Evolutionary conservation across 129 eudicot genomes (phyloP), one percentile per base, ranked within the genome.

Genomic region (Heracleum sosnowskyi): DNA sequence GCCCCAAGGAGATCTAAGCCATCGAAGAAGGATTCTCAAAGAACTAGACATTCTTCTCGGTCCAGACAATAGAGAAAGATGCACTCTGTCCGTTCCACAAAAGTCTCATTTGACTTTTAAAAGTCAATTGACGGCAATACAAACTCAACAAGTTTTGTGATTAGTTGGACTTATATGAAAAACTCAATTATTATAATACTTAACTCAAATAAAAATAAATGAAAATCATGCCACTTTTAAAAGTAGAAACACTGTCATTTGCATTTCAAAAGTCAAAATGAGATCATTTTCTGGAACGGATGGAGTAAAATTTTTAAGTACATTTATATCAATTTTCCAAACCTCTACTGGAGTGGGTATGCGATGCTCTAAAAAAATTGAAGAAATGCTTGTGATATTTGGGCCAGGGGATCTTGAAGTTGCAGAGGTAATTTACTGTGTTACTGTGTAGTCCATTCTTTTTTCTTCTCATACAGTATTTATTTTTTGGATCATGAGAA

Each of bases 1-100:
- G 88, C 90, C 69, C 83, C 88, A 34, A 86, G 95, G 68, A 87
- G 83, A 76, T 75, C 81, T 37, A 83, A 75, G 77, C 86, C 84
- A 44, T 83, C 84, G 10, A 83, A 81, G 84, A 84, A 86, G 79
- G 77, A 80, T 55, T 64, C 78, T 79, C 81, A 78, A 28, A 82
- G 75, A 62, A 75, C 81, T 40, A 85, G 83, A 82, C 76, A 78
- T 72, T 75, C 87, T 57, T 17, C 44, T 77, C 73, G 82, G 60
- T 79, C 63, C 64, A 78, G 80, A 60, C 86, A 79, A 53, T 64
- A 76, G 73, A 70, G 63, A 17, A 51, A 42, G 36, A 69, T 77
- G 78, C 57, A 29, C 33, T 74, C 36, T 2, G 10, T 66, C 72
- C 24, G 24, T 31, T 66, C 72, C 72, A 31, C 39, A 66, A 66